Base-by-base conservation (phyloP, 345 rosid species). In the Sapria himalayana region DNA sequence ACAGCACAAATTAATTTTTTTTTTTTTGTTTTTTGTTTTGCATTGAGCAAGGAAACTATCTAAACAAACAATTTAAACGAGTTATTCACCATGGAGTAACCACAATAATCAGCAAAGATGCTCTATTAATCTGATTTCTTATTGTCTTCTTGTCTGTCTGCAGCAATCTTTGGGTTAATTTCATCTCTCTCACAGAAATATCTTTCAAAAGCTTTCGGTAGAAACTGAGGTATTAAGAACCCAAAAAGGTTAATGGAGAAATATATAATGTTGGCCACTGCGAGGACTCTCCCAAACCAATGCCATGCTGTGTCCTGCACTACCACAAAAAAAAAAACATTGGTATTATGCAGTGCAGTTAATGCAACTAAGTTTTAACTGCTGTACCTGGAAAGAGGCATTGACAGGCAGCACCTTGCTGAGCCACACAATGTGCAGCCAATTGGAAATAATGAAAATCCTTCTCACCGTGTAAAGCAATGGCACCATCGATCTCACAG, bases 401-500 rank as follows among this genome's bases (percentile, higher is more conserved):
- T 62, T 64, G 19, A 52, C 61, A 0, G 73, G 72, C 37, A 86
- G 66, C 34, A 64, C 48, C 53, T 78, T 74, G 51, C 51, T 60
- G 37, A 76, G 10, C 98, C 94, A 89, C 15, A 67, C 84, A 54
- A 69, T 81, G 14, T 33, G 43, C 14, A 68, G 50, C 98, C 98
- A 89, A 46, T 62, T 84, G 15, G 66, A 20, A 52, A 71, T 51
- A 22, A 82, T 81, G 37, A 79, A 82, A 53, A 71, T 54, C 59
- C 98, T 67, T 64, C 86, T 65, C 2, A 73, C 73, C 0, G 95
- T 76, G 39, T 82, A 89, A 29, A 82, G 63, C 54, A 89, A 14
- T 0, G 93, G 98, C 9, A 82, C 93, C 9, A 82, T 41, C 1
- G 86, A 91, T 54, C 91, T 70, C 41, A 82, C 93, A 1, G 98